phyloP scores from a whole-genome alignment of 768 basidiomycete genomes.

The Rhodotorula sphaerocarpa region DNA sequence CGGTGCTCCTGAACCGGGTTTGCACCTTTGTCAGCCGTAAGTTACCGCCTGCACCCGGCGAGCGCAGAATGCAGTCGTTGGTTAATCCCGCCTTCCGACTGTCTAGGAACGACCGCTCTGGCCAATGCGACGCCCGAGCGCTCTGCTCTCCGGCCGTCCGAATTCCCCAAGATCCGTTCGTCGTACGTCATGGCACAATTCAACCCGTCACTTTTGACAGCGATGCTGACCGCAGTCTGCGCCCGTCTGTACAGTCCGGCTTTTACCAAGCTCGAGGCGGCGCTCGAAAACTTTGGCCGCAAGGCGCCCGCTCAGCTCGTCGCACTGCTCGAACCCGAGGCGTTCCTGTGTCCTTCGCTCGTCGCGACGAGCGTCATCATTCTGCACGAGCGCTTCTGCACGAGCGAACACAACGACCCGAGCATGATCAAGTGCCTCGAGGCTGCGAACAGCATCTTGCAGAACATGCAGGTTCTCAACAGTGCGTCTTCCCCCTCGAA shows the following conservation, averaged over 20 bases:
- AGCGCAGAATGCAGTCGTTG: too few relatives aligned
- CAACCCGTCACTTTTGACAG: too few relatives aligned
- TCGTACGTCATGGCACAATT: too few relatives aligned
- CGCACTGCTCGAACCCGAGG: constrained; percentile 9
- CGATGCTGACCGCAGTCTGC: too few relatives aligned
- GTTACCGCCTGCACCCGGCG: neutral
- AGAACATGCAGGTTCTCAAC: constrained; percentile 6
- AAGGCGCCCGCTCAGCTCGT: constrained; percentile 5
- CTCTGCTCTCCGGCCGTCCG: neutral
- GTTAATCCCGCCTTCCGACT: too few relatives aligned
- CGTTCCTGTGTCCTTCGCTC: constrained; percentile 5
- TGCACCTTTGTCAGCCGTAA: constrained; percentile 19
- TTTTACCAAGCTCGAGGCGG: constrained; percentile 5
- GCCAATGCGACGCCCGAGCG: neutral
- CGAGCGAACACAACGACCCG: neutral
- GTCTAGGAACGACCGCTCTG: neutral
- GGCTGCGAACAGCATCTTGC: neutral
- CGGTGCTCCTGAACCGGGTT: constrained; percentile 25
- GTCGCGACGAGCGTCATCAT: constrained; percentile 2
- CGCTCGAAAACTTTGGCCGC: constrained; percentile 3
- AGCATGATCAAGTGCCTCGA: constrained; percentile 3
- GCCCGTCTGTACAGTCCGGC: too few relatives aligned
- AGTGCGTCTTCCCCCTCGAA: neutral
- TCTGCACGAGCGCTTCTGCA: constrained; percentile 5
- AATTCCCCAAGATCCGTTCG: constrained; percentile 8